Conservation (phyloP, 176 grass and related monocot genomes). For the Urochloa ruziziensis region DNA sequence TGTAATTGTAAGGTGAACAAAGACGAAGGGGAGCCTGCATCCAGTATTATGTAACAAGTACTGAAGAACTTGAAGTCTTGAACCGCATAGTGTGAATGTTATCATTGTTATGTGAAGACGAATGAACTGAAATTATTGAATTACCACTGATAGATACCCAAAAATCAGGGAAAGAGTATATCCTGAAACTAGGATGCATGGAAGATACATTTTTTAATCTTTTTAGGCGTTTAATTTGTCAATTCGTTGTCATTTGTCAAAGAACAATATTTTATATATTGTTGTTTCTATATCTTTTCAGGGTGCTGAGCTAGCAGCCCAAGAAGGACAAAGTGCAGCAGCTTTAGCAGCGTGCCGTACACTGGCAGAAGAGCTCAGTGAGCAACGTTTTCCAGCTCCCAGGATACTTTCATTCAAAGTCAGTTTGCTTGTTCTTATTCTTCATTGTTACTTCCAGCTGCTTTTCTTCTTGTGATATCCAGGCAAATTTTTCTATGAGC, state of each 20-base stretch:
- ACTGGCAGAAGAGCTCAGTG: slow-evolving; percentile 87
- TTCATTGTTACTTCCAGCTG: background rate
- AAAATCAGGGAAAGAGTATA: background rate
- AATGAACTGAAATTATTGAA: slow-evolving; percentile 7
- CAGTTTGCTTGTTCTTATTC: slow-evolving; percentile 33
- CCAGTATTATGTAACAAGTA: background rate
- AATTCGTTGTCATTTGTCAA: background rate
- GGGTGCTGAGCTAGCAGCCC: slow-evolving; percentile 88
- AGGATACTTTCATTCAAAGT: slow-evolving; percentile 97
- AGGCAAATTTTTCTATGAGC: background rate
- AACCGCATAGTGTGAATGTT: background rate
- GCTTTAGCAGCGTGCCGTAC: slow-evolving; percentile 94
- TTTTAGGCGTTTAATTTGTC: background rate
- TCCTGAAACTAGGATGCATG: slow-evolving; percentile 4
- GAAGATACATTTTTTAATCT: background rate
- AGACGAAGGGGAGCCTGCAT: background rate
- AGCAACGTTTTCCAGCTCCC: slow-evolving; percentile 89
- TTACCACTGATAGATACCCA: background rate
- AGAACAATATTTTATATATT: slow-evolving; percentile 12
- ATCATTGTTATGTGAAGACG: background rate
- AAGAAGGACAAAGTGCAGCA: slow-evolving; percentile 90
- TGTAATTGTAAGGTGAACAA: background rate
- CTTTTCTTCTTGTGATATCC: background rate
- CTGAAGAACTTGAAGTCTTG: slow-evolving; percentile 2
- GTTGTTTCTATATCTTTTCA: slow-evolving; percentile 30